Conservation (phyloP, 2,329 filamentous ascomycete species). For the Ceratocystiopsis brevicomis region DNA sequence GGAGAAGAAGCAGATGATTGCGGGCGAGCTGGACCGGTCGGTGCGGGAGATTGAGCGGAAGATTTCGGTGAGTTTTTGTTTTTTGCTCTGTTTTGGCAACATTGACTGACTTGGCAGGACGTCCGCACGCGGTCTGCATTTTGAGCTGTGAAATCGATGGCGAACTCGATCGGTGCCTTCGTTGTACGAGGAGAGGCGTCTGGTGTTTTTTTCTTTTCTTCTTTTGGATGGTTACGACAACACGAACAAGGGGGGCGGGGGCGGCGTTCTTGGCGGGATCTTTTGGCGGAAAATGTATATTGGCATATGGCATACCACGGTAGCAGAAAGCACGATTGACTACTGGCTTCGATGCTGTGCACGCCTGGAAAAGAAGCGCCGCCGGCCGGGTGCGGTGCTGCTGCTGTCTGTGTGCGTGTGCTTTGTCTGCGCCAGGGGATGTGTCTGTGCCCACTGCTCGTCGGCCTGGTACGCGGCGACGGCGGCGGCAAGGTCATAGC, state of each 20-base stretch:
- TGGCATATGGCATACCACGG: too few species aligned
- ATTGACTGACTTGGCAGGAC: conserved; percentile 20
- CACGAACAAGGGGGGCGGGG: too few species aligned
- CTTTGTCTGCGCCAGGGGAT: conserved; percentile 31
- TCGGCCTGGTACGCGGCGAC: conserved; percentile 48
- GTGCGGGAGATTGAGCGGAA: conserved; percentile 90
- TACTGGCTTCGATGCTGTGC: too few species aligned
- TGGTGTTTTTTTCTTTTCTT: too few species aligned
- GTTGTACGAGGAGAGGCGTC: too few species aligned
- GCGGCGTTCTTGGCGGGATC: too few species aligned
- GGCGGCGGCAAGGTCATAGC: conserved; percentile 47
- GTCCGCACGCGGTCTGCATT: conserved; percentile 41
- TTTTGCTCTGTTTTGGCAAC: background rate
- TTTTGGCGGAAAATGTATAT: too few species aligned
- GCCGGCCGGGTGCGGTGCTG: conserved; percentile 12
- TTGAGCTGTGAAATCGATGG: too few species aligned
- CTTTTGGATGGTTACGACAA: too few species aligned
- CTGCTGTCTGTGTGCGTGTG: too few species aligned
- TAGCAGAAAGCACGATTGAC: too few species aligned
- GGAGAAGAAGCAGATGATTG: conserved; percentile 91
- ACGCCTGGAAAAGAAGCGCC: background rate
- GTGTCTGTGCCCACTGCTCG: conserved; percentile 54
- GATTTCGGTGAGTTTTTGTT: conserved; percentile 45
- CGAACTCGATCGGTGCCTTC: too few species aligned
- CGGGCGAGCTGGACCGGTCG: conserved; percentile 75